Conservation (phyloP, 2,329 filamentous ascomycete species). For the Didymella exigua region DNA sequence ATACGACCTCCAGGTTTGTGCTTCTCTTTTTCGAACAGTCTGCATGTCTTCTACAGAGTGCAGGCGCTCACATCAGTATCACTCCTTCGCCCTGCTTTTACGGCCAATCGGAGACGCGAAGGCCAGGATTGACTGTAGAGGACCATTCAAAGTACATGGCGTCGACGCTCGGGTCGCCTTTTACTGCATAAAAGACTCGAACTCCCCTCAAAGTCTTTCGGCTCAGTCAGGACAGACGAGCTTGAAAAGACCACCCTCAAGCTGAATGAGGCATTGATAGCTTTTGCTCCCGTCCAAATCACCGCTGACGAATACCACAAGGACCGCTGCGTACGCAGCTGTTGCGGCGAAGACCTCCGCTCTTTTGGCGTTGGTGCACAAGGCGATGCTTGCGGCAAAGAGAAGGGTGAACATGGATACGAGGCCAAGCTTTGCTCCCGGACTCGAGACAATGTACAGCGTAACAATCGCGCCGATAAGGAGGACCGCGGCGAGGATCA, state of each 20-base stretch:
- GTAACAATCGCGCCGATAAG: conserved; percentile 31
- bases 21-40: too few relatives aligned
- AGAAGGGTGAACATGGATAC: conserved; percentile 28
- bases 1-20: too few relatives aligned
- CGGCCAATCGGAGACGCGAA: too few relatives aligned
- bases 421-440: conserved; percentile 24
- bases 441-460: conserved; percentile 20
- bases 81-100: too few relatives aligned
- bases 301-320: conserved; percentile 31
- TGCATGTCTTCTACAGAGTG: too few relatives aligned
- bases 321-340: conserved; percentile 14
- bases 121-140: too few relatives aligned
- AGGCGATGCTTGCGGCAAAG: conserved; percentile 20
- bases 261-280: conserved; percentile 14
- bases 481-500: conserved; percentile 23
- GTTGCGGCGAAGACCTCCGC: neutral
- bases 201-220: too few relatives aligned
- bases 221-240: too few relatives aligned
- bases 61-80: too few relatives aligned
- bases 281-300: conserved; percentile 19
- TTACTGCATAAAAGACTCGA: too few relatives aligned
- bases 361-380: conserved; percentile 20
- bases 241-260: conserved; percentile 13
- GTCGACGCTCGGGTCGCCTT: too few relatives aligned
- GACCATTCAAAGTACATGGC: too few relatives aligned